A percentile compares a stretch with the other conserved stretches of the same genome.
These are phyloP conservation scores for Sisymbrium irio DNA, from an alignment of 345 rosid species.

Conservation along the genomic window DNA sequence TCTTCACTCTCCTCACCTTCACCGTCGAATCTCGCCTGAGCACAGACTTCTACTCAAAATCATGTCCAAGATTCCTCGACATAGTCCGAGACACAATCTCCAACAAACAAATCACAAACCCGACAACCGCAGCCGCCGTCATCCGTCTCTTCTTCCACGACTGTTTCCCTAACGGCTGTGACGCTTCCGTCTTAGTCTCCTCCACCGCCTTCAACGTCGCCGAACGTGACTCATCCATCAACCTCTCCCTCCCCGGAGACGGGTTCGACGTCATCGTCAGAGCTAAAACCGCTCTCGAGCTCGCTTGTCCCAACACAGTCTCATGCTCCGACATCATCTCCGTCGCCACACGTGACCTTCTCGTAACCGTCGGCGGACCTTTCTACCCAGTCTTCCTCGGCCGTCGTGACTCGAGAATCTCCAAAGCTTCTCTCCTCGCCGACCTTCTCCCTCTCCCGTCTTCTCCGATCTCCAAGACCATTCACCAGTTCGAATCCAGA, in stretches of 20 bases:
- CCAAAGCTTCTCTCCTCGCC: conserved; percentile 45
- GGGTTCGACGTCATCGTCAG: conserved; percentile 75
- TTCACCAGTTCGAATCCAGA: conserved; percentile 49
- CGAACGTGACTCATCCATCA: conserved; percentile 77
- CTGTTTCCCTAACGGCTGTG: conserved; percentile 79
- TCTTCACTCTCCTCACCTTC: conserved; percentile 18
- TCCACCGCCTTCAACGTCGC: conserved; percentile 65
- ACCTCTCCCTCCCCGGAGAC: conserved; percentile 85
- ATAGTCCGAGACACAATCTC: conserved; percentile 66
- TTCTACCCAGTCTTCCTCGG: conserved; percentile 68
- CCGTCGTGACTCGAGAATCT: conserved; percentile 60
- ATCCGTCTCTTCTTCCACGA: conserved; percentile 84
- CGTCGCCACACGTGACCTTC: conserved; percentile 75
- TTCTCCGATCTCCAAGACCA: conserved; percentile 48
- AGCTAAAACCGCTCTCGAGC: conserved; percentile 88
- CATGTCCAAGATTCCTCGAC: conserved; percentile 65
- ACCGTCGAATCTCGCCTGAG: conserved; percentile 43
- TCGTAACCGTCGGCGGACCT: conserved; percentile 70
- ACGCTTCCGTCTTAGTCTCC: conserved; percentile 63
- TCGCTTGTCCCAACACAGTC: conserved; percentile 73
- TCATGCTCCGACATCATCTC: conserved; percentile 91
- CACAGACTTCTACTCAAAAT: conserved; percentile 53
- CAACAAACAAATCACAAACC: conserved; percentile 69
- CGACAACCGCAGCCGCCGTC: conserved; percentile 86
- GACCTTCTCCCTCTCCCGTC: conserved; percentile 67